Conservation (phyloP, 305 asterid genomes). For the Caryopteris hybrid region DNA sequence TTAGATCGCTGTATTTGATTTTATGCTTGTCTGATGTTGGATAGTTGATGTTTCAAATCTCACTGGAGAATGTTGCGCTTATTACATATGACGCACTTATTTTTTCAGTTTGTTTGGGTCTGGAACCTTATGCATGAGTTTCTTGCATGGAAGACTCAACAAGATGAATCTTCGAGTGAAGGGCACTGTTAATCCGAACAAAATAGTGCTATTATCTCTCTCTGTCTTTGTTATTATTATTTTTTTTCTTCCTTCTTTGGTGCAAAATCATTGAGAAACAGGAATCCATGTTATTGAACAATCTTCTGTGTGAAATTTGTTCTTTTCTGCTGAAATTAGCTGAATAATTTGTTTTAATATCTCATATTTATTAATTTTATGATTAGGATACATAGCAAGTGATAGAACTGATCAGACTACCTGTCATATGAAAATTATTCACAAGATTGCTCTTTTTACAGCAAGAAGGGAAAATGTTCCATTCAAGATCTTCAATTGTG, state of each 20-base stretch:
- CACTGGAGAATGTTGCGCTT: neutral
- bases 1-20: neutral
- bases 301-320: neutral
- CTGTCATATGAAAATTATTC: neutral
- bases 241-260: no score
- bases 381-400: neutral
- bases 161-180: no score
- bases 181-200: neutral
- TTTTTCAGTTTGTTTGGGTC: neutral
- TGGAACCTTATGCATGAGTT: neutral
- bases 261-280: neutral
- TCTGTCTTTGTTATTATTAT: no score
- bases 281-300: neutral
- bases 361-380: no score
- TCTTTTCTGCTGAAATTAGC: constrained; percentile 3
- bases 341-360: neutral
- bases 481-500: neutral
- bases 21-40: neutral
- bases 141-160: neutral
- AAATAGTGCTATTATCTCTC: neutral
- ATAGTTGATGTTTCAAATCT: neutral
- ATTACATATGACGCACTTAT: neutral
- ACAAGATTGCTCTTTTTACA: neutral
- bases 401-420: no score
- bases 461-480: neutral